phyloP scores from a whole-genome alignment of 2,329 filamentous ascomycete species.

The Fusarium chlamydosporum region DNA sequence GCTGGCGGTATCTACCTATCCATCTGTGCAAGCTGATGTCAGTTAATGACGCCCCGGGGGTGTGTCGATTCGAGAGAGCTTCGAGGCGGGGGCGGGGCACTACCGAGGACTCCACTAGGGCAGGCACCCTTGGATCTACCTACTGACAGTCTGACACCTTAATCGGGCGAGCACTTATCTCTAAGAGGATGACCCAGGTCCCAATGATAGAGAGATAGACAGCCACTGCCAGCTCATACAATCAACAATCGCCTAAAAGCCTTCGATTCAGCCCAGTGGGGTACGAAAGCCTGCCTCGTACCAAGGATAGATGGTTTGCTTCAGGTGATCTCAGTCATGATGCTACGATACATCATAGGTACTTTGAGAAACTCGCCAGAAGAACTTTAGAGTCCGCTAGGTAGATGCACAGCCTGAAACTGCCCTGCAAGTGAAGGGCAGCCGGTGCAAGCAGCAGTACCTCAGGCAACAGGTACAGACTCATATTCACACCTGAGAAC shows the following conservation, averaged over 20 bases:
- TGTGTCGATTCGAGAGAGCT: not conserved
- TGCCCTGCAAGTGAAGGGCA: not conserved
- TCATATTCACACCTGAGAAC: not conserved
- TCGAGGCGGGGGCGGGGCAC: conserved; percentile 7
- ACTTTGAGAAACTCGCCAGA: not conserved
- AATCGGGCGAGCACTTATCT: conserved; percentile 7
- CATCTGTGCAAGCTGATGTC: not conserved
- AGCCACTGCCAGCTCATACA: not conserved
- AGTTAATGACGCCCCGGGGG: not conserved
- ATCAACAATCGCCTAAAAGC: not conserved
- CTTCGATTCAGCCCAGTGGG: conserved; percentile 9
- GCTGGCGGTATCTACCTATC: no score
- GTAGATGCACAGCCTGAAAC: conserved; percentile 2
- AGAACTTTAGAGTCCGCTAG: not conserved
- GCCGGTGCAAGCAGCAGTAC: not conserved
- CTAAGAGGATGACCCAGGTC: not conserved
- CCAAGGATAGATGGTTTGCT: not conserved
- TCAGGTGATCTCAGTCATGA: not conserved
- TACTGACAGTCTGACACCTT: not conserved
- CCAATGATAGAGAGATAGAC: not conserved
- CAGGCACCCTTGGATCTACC: not conserved
- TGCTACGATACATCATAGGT: not conserved
- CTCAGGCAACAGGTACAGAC: conserved; percentile 4
- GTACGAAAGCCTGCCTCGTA: not conserved
- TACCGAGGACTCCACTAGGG: not conserved